Evolutionary conservation across 345 rosid species (phyloP), one percentile per base, ranked within the genome.

Genomic region (Camelina sativa): DNA sequence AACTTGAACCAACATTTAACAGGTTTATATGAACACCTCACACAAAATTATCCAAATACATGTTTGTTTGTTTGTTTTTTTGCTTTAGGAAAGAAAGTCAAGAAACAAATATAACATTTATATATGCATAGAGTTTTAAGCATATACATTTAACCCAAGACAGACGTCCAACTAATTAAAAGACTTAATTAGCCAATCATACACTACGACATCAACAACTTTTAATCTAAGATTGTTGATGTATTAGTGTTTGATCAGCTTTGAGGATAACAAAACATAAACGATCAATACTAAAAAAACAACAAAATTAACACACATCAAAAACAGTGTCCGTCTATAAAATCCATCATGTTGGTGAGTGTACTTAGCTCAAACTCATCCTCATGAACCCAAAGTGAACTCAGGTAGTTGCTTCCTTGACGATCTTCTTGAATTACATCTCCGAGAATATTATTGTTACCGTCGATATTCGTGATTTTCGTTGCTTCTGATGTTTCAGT

Each of bases 321-420:
- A 69, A 80, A 78, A 69, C 79, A 79, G 44, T 51, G 80, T 8
- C 72, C 84, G 47, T 85, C 78, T 62, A 84, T 73, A 46, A 80
- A 74, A 30, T 84, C 86, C 80, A 81, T 67, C 78, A 82, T 80
- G 69, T 72, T 78, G 68, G 67, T 69, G 67, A 81, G 72, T 56
- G 72, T 53, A 44, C 82, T 79, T 34, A 86, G 70, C 65, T 82
- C 83, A 30, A 80, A 65, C 20, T 80, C 82, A 70, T 76, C 79
- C 41, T 74, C 84, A 74, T 80, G 73, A 79, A 79, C 50, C 84
- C 89, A 85, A 56, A 81, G 77, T 56, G 89, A 72, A 72, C 69
- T 80, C 72, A 76, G 37, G 58, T 62, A 76, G 71, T 61, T 71
- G 40, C 65, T 47, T 62, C 71, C 75, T 68, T 73, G 66, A 47